These are phyloP conservation scores for Aquilaria malaccensis DNA, from an alignment of 345 rosid species.

Conservation along the genomic window DNA sequence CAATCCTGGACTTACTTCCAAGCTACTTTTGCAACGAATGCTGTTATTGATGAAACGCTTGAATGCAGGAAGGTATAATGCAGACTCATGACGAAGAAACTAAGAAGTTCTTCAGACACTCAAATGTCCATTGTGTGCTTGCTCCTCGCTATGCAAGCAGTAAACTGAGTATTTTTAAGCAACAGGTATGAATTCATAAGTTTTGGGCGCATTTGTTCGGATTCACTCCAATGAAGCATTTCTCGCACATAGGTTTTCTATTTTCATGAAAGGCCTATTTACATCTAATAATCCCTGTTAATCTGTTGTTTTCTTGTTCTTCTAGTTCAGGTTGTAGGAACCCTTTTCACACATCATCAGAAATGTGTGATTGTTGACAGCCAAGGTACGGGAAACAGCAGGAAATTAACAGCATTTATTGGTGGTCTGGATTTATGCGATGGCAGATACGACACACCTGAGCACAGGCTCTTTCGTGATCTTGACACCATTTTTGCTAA, in stretches of 20 bases:
- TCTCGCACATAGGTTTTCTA: too few relatives aligned
- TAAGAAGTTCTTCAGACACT: conserved; percentile 46
- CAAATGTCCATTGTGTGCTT: conserved; percentile 56
- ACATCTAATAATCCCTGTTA: background rate
- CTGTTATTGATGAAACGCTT: conserved; percentile 9
- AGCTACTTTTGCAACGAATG: conserved; percentile 5
- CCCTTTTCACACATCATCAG: conserved; percentile 71
- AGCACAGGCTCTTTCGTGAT: conserved; percentile 49
- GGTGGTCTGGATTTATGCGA: conserved; percentile 70
- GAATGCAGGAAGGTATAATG: conserved; percentile 61
- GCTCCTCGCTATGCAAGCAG: conserved; percentile 69
- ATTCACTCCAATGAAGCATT: too few relatives aligned
- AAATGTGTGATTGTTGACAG: conserved; percentile 60
- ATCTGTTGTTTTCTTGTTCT: conserved; percentile 13
- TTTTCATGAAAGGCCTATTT: conserved; percentile 4
- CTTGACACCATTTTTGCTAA: conserved; percentile 41
- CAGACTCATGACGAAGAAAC: conserved; percentile 82
- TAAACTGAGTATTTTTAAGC: conserved; percentile 67
- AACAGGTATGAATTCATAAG: conserved; percentile 37
- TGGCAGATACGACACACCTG: conserved; percentile 79
- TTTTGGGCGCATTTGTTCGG: conserved; percentile 6
- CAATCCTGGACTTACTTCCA: background rate
- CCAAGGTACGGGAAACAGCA: conserved; percentile 44
- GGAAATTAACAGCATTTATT: conserved; percentile 60
- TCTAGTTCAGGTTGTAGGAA: conserved; percentile 74